Conservation (phyloP, 2,329 filamentous ascomycete species). For the Emergomyces pasteurianus region DNA sequence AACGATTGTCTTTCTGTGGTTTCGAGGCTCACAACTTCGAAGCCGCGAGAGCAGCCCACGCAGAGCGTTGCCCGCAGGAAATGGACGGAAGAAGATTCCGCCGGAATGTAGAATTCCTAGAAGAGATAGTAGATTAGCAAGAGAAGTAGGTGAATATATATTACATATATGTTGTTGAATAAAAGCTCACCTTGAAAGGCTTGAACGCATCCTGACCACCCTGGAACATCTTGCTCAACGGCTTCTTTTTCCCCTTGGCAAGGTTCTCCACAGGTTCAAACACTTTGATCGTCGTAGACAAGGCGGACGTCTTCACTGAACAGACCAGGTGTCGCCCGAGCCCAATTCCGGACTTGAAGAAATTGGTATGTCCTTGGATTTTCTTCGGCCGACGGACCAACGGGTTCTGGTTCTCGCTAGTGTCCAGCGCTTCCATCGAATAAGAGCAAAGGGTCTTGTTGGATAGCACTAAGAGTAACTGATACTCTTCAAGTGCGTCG, state of each 20-base stretch:
- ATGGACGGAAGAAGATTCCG: constrained; percentile 95
- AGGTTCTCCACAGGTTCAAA: constrained; percentile 94
- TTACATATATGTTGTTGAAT: background rate
- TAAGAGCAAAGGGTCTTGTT: constrained; percentile 91
- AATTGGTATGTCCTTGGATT: constrained; percentile 94
- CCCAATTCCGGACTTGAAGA: constrained; percentile 96
- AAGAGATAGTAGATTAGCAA: constrained; percentile 1
- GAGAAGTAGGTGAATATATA: background rate
- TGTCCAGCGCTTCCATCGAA: constrained; percentile 72
- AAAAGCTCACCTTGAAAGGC: constrained; percentile 59
- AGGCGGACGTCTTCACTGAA: constrained; percentile 84
- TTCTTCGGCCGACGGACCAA: constrained; percentile 81
- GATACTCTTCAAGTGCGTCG: constrained; percentile 90
- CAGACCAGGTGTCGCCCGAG: constrained; percentile 89
- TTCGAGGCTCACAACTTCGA: constrained; percentile 92
- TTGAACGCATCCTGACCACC: constrained; percentile 88
- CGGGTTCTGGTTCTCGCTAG: constrained; percentile 60
- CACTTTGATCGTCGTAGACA: constrained; percentile 97
- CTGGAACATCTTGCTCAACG: constrained; percentile 90
- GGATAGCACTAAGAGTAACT: constrained; percentile 77
- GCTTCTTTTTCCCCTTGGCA: constrained; percentile 88
- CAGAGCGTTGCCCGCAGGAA: constrained; percentile 95
- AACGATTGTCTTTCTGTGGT: constrained; percentile 97
- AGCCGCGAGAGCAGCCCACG: constrained; percentile 87
- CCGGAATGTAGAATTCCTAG: constrained; percentile 92